A percentile compares a stretch with the other conserved stretches of the same genome.
These are phyloP conservation scores for Apiospora arundinis DNA, from an alignment of 2,329 filamentous ascomycete genomes.

Conservation along the genomic window DNA sequence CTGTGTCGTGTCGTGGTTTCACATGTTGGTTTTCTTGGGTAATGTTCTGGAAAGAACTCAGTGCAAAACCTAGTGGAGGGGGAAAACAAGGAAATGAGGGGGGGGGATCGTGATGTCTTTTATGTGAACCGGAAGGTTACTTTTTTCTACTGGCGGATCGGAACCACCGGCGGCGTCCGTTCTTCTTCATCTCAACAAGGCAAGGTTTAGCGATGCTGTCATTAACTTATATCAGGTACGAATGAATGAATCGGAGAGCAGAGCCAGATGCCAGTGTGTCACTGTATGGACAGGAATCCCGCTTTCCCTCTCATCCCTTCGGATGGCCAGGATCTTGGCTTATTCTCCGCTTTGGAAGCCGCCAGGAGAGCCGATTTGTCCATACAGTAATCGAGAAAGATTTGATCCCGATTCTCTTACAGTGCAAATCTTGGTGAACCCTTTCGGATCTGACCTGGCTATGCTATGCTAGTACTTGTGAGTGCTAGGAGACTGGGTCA, in stretches of 20 bases:
- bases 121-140: slow-evolving; percentile 13
- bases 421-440: slow-evolving; percentile 7
- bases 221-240: neutral
- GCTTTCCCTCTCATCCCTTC: neutral
- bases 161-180: neutral
- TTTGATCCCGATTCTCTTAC: slow-evolving; percentile 14
- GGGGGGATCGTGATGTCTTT: neutral
- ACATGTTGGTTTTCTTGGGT: neutral
- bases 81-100: neutral
- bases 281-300: neutral
- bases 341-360: neutral
- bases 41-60: neutral
- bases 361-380: slow-evolving; percentile 15
- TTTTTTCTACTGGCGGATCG: neutral
- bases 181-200: neutral
- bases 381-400: neutral
- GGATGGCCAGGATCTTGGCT: neutral
- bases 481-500: neutral
- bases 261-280: neutral
- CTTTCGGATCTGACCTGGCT: slow-evolving; percentile 1
- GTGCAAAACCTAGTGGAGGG: neutral
- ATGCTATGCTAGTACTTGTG: too few relatives aligned
- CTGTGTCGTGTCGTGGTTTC: neutral
- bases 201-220: slow-evolving; percentile 13
- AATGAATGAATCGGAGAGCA: slow-evolving; percentile 10